These are phyloP conservation scores for Ophiostoma perfectum DNA, from an alignment of 2,329 filamentous ascomycete genomes.

Conservation along the genomic window DNA sequence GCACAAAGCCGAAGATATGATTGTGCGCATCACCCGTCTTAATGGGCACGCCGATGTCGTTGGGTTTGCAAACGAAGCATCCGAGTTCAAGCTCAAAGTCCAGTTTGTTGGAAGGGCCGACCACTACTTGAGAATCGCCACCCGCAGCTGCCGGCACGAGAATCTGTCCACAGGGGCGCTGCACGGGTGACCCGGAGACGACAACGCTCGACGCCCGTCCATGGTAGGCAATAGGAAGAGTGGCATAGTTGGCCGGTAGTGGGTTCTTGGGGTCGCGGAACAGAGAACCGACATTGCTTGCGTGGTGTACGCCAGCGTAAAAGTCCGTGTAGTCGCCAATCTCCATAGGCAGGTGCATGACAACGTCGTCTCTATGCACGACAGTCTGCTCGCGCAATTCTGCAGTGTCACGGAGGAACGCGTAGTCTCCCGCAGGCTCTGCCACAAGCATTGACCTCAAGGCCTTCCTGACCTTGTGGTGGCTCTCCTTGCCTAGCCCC, in stretches of 20 bases:
- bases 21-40: conserved; percentile 51
- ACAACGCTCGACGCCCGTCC: conserved; percentile 71
- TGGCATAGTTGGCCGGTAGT: conserved; percentile 74
- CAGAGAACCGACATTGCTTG: conserved; percentile 9
- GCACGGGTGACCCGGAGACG: conserved; percentile 65
- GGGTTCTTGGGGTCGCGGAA: conserved; percentile 59
- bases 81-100: conserved; percentile 80
- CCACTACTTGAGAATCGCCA: background rate
- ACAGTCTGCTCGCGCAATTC: background rate
- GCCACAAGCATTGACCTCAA: background rate
- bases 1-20: conserved; percentile 70
- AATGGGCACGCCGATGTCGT: conserved; percentile 54
- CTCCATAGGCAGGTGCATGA: conserved; percentile 19
- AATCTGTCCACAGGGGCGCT: conserved; percentile 71
- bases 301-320: conserved; percentile 20
- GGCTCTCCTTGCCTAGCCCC: conserved; percentile 8
- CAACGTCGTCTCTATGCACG: background rate
- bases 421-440: background rate
- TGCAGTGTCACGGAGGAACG: conserved; percentile 7
- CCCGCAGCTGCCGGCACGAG: conserved; percentile 33
- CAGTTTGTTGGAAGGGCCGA: conserved; percentile 43
- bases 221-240: conserved; percentile 77
- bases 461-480: background rate
- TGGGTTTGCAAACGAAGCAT: conserved; percentile 63
- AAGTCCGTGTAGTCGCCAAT: conserved; percentile 24